Percentiles rank a stretch among this genome's conserved stretches.
Evolutionary conservation across 805 yeast species (phyloP).

Genomic region (Ogataea pilisensis): DNA sequence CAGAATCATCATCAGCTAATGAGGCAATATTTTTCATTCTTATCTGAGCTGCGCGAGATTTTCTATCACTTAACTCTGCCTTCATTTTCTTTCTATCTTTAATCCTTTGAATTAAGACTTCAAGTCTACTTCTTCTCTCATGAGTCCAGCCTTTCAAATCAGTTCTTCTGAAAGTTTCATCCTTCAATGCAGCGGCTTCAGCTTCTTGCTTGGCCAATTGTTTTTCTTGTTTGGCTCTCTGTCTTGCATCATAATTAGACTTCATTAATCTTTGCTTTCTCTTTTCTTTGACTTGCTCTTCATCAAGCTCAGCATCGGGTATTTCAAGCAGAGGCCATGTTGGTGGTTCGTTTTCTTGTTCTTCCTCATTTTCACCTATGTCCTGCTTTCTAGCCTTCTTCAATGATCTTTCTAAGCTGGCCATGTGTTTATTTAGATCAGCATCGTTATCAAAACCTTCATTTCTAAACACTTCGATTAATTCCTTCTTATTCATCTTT

Average conservation of each 20-base stretch:
- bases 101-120: constrained; percentile 51
- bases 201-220: constrained; percentile 55
- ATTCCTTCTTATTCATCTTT: constrained; percentile 47
- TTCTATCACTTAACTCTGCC: constrained; percentile 79
- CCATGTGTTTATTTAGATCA: constrained; percentile 65
- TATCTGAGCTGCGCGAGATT: constrained; percentile 86
- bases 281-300: constrained; percentile 82
- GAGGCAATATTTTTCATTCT: constrained; percentile 90
- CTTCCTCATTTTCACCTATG: constrained; percentile 51
- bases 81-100: constrained; percentile 67
- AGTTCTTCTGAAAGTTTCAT: constrained; percentile 69
- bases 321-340: constrained; percentile 70
- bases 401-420: constrained; percentile 62
- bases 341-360: constrained; percentile 41
- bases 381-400: constrained; percentile 64
- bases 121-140: constrained; percentile 59
- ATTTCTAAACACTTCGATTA: constrained; percentile 50
- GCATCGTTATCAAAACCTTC: constrained; percentile 77
- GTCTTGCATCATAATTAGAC: constrained; percentile 86
- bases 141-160: constrained; percentile 80
- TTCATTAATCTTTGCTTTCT: constrained; percentile 77
- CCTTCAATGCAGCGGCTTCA: constrained; percentile 59
- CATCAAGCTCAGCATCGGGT: constrained; percentile 79
- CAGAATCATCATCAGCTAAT: constrained; percentile 61
- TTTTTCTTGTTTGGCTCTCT: constrained; percentile 76